These are phyloP conservation scores for Mycena venus DNA, from an alignment of 768 basidiomycete genomes.

Conservation along the genomic window DNA sequence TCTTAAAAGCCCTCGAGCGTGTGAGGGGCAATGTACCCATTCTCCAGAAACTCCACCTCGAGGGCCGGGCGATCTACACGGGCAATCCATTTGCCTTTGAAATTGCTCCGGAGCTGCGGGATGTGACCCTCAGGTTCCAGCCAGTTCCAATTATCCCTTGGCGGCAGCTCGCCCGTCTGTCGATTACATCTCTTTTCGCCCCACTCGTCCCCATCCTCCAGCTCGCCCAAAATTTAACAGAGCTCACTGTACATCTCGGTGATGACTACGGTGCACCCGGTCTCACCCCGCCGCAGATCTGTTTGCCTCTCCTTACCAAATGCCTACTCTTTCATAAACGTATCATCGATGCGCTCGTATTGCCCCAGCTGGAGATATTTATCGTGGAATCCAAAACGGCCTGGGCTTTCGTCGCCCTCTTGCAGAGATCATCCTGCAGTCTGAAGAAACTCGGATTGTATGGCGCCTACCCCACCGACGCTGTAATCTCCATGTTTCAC, in stretches of 20 bases:
- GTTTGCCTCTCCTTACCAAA: not conserved
- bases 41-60: not conserved
- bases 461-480: not conserved
- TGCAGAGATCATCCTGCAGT: not conserved
- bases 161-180: not conserved
- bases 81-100: slow-evolving; percentile 11
- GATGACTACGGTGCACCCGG: not conserved
- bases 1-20: not conserved
- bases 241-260: not conserved
- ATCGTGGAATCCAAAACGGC: not conserved
- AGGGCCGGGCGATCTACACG: not conserved
- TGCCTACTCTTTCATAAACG: not conserved
- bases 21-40: not conserved
- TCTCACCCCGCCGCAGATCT: not conserved
- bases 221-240: not conserved
- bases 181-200: not conserved
- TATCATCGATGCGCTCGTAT: not conserved
- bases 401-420: not conserved
- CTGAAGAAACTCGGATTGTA: slow-evolving; percentile 9
- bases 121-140: not conserved
- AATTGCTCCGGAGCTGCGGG: not conserved
- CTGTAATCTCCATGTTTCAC: not conserved
- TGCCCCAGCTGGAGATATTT: not conserved
- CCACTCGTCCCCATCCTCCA: not conserved
- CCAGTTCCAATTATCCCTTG: not conserved